phyloP scores from a whole-genome alignment of 2,329 filamentous ascomycete genomes.

The Ascochyta koolunga region DNA sequence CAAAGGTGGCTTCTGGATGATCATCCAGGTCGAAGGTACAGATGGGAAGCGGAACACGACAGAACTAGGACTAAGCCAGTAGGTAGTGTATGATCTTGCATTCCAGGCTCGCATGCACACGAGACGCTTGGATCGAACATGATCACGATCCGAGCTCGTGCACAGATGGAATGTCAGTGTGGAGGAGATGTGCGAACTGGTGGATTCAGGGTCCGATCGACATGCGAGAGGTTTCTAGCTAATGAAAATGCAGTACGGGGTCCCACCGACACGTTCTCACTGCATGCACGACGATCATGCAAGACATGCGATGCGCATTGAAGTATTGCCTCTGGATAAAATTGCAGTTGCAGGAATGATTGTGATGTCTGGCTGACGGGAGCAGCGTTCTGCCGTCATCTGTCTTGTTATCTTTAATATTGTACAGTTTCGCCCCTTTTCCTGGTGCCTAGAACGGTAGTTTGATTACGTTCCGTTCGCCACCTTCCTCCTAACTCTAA shows the following conservation, averaged over 20 bases:
- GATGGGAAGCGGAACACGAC: background rate
- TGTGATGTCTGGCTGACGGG: background rate
- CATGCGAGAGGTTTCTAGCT: background rate
- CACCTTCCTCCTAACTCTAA: constrained; percentile 15
- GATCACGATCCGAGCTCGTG: background rate
- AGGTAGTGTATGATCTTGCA: too few species aligned
- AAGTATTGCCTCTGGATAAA: background rate
- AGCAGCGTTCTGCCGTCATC: background rate
- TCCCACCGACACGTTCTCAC: background rate
- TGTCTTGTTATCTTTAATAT: background rate
- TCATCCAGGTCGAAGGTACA: background rate
- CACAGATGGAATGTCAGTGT: background rate
- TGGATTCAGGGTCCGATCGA: constrained; percentile 7
- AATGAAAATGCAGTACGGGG: too few species aligned
- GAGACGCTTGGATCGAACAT: background rate
- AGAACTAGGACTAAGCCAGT: background rate
- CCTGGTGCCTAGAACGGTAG: constrained; percentile 14
- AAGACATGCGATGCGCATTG: constrained; percentile 6
- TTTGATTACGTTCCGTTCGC: constrained; percentile 12
- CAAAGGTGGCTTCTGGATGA: constrained; percentile 1
- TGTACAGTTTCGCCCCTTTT: constrained; percentile 17
- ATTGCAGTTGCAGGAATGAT: background rate
- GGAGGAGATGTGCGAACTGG: constrained; percentile 11
- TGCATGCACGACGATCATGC: constrained; percentile 6
- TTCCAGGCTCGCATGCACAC: background rate